Evolutionary conservation across 176 grass and related monocot genomes (phyloP), one percentile per base, ranked within the genome.

Genomic region (Hordeum marinum): DNA sequence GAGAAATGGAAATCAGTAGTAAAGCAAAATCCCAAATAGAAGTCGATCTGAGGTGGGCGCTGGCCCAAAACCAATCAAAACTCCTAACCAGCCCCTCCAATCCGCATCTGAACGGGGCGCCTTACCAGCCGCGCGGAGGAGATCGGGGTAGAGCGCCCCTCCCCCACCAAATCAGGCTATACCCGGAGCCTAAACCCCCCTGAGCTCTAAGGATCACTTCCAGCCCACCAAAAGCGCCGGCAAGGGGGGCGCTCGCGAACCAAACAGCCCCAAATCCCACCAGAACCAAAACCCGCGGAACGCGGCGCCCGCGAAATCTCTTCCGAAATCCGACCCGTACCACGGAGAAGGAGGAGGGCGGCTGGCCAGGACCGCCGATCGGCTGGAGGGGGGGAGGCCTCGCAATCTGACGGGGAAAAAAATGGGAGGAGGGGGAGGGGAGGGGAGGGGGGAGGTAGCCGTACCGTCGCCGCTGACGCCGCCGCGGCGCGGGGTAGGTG

Each of bases 401-500:
- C 69, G 13, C 48, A 45, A 74, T 63, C 37, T 11, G 62, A 21
- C 17, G 9, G 60, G 59, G 2, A 9, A 8, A 9, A 8, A 14
- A 7, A 1, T 3, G 10, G 29, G 17, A 12, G 2, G 7, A 8
- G 11, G 41, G 7, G 1, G 1, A 1, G 11, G 4, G 2, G 7
- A 8, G 11, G 41, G 7, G 1, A 0, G 0, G 11, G 4, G 35
- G 3, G 31, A 69, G 48, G 41, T 29, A 26, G 62, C 32, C 83
- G 73, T 85, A 85, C 83, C 70, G 70, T 68, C 26, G 62, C 57
- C 3, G 41, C 23, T 14, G 32, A 1, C 18, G 64, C 34, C 15
- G 71, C 70, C 2, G 60, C 62, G 45, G 83, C 45, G 0, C 9
- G 83, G 72, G 83, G 73, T 85, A 4, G 73, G 61, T 77, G 61